Evolutionary conservation across 208 protist genomes (phyloP).

Genomic region (Wallacemonas sp.): DNA sequence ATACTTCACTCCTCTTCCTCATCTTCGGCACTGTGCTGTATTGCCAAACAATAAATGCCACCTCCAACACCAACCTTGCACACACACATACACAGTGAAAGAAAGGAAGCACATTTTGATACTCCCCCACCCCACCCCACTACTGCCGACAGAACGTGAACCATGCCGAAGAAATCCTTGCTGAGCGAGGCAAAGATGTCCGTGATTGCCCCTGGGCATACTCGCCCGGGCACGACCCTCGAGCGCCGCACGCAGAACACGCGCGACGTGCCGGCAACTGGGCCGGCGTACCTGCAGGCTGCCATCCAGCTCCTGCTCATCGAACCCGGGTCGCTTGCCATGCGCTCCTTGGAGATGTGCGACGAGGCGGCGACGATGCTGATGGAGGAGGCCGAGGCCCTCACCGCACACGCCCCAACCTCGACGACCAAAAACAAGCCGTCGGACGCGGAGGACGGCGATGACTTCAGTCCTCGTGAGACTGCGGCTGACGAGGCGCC

Average conservation of each 20-base stretch:
- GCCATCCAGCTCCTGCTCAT: constrained; percentile 44
- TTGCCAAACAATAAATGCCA: too few species aligned
- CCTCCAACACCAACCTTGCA: too few species aligned
- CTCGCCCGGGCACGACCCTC: not conserved
- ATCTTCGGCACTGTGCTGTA: too few species aligned
- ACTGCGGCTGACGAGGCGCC: not conserved
- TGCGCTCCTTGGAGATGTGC: constrained; percentile 45
- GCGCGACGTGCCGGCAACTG: constrained; percentile 21
- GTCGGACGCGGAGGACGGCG: constrained; percentile 11
- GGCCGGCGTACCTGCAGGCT: constrained; percentile 39
- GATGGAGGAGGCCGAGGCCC: constrained; percentile 47
- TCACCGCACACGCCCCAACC: not conserved
- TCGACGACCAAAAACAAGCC: too few species aligned
- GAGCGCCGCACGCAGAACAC: not conserved
- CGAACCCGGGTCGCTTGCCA: constrained; percentile 11
- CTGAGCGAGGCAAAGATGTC: constrained; percentile 12
- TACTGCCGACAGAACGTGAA: too few species aligned
- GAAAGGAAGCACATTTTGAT: not conserved
- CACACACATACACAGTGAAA: not conserved
- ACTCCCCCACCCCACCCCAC: not conserved
- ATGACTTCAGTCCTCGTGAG: constrained; percentile 19
- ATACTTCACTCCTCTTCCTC: too few species aligned
- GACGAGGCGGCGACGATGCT: constrained; percentile 51
- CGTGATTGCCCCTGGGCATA: constrained; percentile 14
- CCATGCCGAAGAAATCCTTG: constrained; percentile 8